Evolutionary conservation across 768 basidiomycete genomes (phyloP), one percentile per base, ranked within the genome.

Genomic region (Termitomyces sp.): DNA sequence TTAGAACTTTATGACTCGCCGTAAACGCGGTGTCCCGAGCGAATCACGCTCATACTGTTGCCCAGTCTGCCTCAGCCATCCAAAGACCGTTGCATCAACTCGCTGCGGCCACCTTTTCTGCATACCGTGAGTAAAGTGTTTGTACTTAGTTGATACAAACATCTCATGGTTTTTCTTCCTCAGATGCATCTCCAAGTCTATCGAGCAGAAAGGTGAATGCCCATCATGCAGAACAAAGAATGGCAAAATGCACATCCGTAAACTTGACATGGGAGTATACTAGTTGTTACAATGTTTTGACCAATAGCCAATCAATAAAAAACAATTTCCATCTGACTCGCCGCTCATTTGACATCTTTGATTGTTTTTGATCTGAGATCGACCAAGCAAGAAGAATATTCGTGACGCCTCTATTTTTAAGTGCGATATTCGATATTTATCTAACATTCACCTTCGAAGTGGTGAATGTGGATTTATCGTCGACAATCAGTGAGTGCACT

Each of bases 81-180:
- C 60, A 11, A 65, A 60, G 25, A 32, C 34, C 0, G 50, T 60
- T 12, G 47, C 43, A 5, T 49, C 61, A n/a, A 61, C 60, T 11
- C 64, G 61, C 1, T 65, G 64, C 34, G 60, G 64, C 0, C 64
- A 65, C n/a, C 48, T 62, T 45, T 65, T 62, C 58, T 65, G 64
- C 29, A 15, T 46, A 7, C 15, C 57, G 61, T 65, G 32, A 65
- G 60, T 59, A 17, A 2, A 15, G 7, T n/a, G n/a, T 0, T 12
- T 37, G 20, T 12, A 1, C 7, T 10, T 31, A 3, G 8, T 3
- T 2, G 25, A 3, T 3, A 2, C 8, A 12, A 2, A 0, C 2
- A 25, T 34, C 25, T 48, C 0, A 55, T 3, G 5, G 0, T 34
- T 6, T 12, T 7, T 20, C 0, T 10, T 40, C 34, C n/a, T 15